phyloP scores from a whole-genome alignment of 2,329 filamentous ascomycete genomes.

The Periconia macrospinosa region DNA sequence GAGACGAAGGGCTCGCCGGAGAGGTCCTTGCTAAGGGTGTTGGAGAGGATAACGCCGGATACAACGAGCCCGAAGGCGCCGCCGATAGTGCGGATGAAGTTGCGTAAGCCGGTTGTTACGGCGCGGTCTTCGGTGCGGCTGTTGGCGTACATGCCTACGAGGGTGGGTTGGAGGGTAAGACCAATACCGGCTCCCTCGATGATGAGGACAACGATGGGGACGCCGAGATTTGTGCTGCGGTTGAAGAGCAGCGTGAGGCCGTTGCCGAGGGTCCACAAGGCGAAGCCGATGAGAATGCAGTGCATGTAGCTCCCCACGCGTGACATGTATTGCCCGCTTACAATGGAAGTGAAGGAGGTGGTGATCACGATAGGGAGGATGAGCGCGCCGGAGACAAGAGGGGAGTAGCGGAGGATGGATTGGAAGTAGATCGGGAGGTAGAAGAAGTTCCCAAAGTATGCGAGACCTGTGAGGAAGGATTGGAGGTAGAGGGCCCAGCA shows the following conservation, averaged over 20 bases:
- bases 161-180: slow-evolving; percentile 53
- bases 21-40: slow-evolving; percentile 7
- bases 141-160: slow-evolving; percentile 59
- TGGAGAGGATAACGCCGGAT: slow-evolving; percentile 17
- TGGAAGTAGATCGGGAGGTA: slow-evolving; percentile 65
- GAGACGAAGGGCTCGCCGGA: slow-evolving; percentile 13
- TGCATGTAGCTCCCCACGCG: slow-evolving; percentile 12
- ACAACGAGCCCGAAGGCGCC: slow-evolving; percentile 46
- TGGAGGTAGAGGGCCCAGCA: slow-evolving; percentile 59
- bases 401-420: slow-evolving; percentile 46
- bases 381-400: slow-evolving; percentile 12
- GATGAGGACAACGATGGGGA: slow-evolving; percentile 57
- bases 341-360: slow-evolving; percentile 9
- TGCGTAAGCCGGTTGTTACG: slow-evolving; percentile 62
- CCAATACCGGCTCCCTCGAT: slow-evolving; percentile 52
- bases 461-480: slow-evolving; percentile 61
- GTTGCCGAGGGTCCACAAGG: slow-evolving; percentile 54
- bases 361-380: slow-evolving; percentile 13
- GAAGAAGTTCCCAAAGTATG: slow-evolving; percentile 62
- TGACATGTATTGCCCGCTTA: slow-evolving; percentile 14
- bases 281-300: slow-evolving; percentile 33
- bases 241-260: slow-evolving; percentile 55
- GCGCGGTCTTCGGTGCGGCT: slow-evolving; percentile 57
- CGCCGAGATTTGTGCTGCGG: slow-evolving; percentile 44
- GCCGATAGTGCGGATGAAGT: slow-evolving; percentile 63